Conservation (phyloP, 1,284 basidiomycete species). For the Meira nashicola region DNA sequence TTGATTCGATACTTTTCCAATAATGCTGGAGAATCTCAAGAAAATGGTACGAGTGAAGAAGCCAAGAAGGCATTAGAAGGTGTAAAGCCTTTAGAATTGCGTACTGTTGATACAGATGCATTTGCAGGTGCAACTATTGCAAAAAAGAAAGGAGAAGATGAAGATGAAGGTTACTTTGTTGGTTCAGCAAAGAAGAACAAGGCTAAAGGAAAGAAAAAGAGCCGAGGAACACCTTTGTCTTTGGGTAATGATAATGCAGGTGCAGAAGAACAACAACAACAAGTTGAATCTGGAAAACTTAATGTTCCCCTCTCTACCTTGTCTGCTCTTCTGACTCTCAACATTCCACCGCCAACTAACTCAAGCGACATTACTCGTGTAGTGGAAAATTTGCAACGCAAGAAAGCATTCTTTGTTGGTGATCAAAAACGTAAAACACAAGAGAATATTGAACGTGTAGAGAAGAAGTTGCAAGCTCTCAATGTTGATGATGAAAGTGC, state of each 20-base stretch:
- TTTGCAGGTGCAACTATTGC: slow-evolving; percentile 66
- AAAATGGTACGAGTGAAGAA: slow-evolving; percentile 8
- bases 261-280: slow-evolving; percentile 1
- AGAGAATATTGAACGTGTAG: slow-evolving; percentile 50
- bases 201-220: slow-evolving; percentile 55
- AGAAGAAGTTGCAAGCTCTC: slow-evolving; percentile 30
- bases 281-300: slow-evolving; percentile 55
- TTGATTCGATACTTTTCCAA: slow-evolving; percentile 73
- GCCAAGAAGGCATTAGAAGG: slow-evolving; percentile 56
- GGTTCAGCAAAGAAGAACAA: slow-evolving; percentile 67
- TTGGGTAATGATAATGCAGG: slow-evolving; percentile 21
- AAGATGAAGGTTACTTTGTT: slow-evolving; percentile 77
- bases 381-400: slow-evolving; percentile 83
- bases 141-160: slow-evolving; percentile 75
- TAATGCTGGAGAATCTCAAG: slow-evolving; percentile 26
- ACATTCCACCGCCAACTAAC: slow-evolving; percentile 81
- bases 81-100: slow-evolving; percentile 70
- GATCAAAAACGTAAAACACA: slow-evolving; percentile 59
- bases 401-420: slow-evolving; percentile 86
- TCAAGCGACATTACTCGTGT: slow-evolving; percentile 74
- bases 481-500: no score
- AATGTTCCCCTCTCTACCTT: slow-evolving; percentile 81
- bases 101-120: slow-evolving; percentile 71
- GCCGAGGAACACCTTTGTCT: slow-evolving; percentile 30
- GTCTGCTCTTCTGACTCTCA: slow-evolving; percentile 76